Evolutionary conservation across 148 eudicot species (phyloP), one percentile per base, ranked within the genome.

Genomic region (Amaranthus palmeri): DNA sequence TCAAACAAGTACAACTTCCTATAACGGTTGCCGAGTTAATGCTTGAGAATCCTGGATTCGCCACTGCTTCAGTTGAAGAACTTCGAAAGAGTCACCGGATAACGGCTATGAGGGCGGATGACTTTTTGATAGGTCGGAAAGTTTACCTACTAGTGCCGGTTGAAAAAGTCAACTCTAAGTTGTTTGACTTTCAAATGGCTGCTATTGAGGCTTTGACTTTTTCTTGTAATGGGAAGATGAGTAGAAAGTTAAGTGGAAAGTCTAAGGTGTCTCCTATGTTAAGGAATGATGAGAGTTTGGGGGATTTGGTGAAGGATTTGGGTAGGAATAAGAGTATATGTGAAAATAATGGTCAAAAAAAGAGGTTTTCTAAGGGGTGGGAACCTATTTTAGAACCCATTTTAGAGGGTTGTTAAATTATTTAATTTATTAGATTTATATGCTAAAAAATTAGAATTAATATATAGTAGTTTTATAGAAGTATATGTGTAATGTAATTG

Each of bases 1-100:
- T 74, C 51, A 79, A 12, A 56, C 56, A 46, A 25, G 18, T 75
- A 25, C 14, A 76, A 45, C 63, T 72, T n/a, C 81, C 86, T 11
- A 72, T 75, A 6, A 80, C 82, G 5, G 86, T 75, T 41, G 84
- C 86, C 5, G 84, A 83, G 58, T 45, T 83, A 50, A 83, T 83
- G 86, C 67, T 83, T 11, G 86, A 83, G 13, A 57, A 72, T 4
- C 86, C 86, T 3, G 82, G 84, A 0, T 74, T 68, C 72, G 78
- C 81, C 44, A 54, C 78, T 2, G 9, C 84, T 42, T 73, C 80
- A 8, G 63, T 70, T 15, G 73, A 68, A 0, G 67, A 58, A 7
- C 73, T 83, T 40, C 65, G 69, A 44, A 62, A 18, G 14, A 83
- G 68, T 6, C 18, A 52, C 13, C 75, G 80, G 60, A 51, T 83